Conservation (phyloP, 2,329 filamentous ascomycete genomes). For the Ascochyta clinopodiicola region DNA sequence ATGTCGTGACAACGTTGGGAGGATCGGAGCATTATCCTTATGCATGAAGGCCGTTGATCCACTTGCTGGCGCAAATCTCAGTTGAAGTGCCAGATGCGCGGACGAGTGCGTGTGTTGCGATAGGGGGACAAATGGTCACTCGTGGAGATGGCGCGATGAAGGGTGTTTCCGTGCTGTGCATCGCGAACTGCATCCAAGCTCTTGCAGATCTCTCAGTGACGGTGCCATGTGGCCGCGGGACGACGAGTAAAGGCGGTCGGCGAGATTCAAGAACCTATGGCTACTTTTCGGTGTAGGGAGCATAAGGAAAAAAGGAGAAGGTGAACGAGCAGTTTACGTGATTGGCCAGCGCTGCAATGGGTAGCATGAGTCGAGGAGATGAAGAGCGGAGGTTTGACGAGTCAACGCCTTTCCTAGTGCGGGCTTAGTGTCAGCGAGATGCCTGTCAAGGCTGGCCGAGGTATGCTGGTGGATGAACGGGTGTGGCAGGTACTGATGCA, state of each 20-base stretch:
- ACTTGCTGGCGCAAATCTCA: conserved; percentile 6
- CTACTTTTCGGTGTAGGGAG: neutral
- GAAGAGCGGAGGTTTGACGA: conserved; percentile 43
- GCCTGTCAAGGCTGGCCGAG: conserved; percentile 23
- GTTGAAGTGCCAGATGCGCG: conserved; percentile 2
- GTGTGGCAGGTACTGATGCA: conserved; percentile 3
- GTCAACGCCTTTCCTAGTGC: conserved; percentile 25
- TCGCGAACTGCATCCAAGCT: conserved; percentile 17
- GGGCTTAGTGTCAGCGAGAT: conserved; percentile 17
- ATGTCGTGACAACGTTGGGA: conserved; percentile 16
- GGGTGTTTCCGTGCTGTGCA: neutral
- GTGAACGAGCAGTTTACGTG: conserved; percentile 10
- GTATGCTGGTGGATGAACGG: conserved; percentile 13
- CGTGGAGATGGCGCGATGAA: neutral
- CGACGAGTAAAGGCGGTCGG: neutral
- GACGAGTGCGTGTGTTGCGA: neutral
- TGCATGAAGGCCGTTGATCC: conserved; percentile 7
- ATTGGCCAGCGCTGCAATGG: conserved; percentile 26
- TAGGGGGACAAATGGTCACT: neutral
- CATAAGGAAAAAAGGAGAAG: conserved; percentile 20
- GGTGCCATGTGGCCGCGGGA: conserved; percentile 3
- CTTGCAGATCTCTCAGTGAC: conserved; percentile 12
- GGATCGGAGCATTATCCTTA: conserved; percentile 11
- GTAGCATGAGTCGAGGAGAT: conserved; percentile 45
- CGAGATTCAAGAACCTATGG: neutral